A percentile compares a stretch with the other conserved stretches of the same genome.
phyloP scores from a whole-genome alignment of 805 yeast genomes.

The Lipomyces kockii region DNA sequence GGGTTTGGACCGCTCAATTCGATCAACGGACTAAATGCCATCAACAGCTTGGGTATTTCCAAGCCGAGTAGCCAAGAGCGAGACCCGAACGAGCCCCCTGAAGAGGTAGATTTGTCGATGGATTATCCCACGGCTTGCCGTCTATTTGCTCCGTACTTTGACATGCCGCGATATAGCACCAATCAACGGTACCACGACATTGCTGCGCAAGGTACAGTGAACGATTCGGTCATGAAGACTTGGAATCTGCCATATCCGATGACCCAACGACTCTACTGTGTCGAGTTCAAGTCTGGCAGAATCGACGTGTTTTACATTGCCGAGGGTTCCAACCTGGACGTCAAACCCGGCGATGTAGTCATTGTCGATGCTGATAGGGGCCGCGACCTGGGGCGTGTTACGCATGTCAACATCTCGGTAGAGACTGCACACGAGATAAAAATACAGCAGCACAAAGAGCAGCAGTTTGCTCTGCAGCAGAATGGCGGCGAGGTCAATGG shows the following conservation, averaged over 20 bases:
- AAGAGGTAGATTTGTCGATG: background rate
- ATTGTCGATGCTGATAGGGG: slow-evolving; percentile 87
- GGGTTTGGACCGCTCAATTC: background rate
- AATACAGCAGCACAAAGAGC: slow-evolving; percentile 69
- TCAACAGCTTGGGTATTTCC: background rate
- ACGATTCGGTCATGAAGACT: background rate
- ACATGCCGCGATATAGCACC: background rate
- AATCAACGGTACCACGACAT: slow-evolving; percentile 1
- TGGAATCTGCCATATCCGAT: slow-evolving; percentile 15
- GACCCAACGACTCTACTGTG: slow-evolving; percentile 54
- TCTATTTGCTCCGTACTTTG: background rate
- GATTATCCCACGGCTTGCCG: slow-evolving; percentile 1
- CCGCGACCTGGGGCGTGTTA: slow-evolving; percentile 71
- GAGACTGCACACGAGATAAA: slow-evolving; percentile 73
- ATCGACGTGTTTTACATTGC: slow-evolving; percentile 76
- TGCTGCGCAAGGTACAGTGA: background rate
- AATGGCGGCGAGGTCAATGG: slow-evolving; percentile 44
- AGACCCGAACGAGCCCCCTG: background rate
- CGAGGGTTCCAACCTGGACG: slow-evolving; percentile 44
- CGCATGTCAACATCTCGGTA: slow-evolving; percentile 58
- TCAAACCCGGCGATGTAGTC: slow-evolving; percentile 67
- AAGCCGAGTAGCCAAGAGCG: background rate
- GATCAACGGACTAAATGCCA: background rate
- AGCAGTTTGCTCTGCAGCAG: slow-evolving; percentile 62
- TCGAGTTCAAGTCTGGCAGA: slow-evolving; percentile 79